Conservation (phyloP, 495 filamentous ascomycete genomes). For the Lasiosphaeria ovina region DNA sequence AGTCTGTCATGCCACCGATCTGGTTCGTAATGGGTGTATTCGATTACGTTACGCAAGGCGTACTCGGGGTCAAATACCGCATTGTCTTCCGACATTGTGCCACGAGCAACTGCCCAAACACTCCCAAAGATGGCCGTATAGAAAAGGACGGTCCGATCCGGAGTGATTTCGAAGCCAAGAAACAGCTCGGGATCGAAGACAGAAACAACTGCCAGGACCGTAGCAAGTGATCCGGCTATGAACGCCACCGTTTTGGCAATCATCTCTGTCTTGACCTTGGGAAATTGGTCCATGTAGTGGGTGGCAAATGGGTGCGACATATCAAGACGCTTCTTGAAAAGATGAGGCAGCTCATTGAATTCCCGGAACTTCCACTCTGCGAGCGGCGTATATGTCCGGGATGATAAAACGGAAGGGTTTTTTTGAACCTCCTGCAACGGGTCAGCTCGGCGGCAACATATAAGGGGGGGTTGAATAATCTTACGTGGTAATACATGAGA, state of each 20-base stretch:
- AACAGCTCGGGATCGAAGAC: constrained; percentile 88
- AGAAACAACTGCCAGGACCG: constrained; percentile 76
- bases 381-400: constrained; percentile 85
- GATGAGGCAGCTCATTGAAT: constrained; percentile 92
- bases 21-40: constrained; percentile 88
- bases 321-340: constrained; percentile 83
- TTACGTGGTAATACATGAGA: constrained; percentile 83
- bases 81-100: constrained; percentile 80
- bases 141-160: constrained; percentile 78
- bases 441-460: constrained; percentile 15
- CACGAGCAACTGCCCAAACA: constrained; percentile 76
- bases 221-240: constrained; percentile 77
- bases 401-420: constrained; percentile 74
- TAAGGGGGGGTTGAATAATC: constrained; percentile 18
- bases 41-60: constrained; percentile 80
- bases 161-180: constrained; percentile 85
- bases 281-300: constrained; percentile 92
- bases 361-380: constrained; percentile 98
- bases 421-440: constrained; percentile 77
- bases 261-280: constrained; percentile 88
- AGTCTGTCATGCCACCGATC: constrained; percentile 82
- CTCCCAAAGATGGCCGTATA: constrained; percentile 69
- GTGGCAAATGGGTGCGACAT: constrained; percentile 94
- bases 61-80: constrained; percentile 89
- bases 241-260: constrained; percentile 81